These are phyloP conservation scores for Arachis stenosperma DNA, from an alignment of 306 rosid species.

Conservation along the genomic window DNA sequence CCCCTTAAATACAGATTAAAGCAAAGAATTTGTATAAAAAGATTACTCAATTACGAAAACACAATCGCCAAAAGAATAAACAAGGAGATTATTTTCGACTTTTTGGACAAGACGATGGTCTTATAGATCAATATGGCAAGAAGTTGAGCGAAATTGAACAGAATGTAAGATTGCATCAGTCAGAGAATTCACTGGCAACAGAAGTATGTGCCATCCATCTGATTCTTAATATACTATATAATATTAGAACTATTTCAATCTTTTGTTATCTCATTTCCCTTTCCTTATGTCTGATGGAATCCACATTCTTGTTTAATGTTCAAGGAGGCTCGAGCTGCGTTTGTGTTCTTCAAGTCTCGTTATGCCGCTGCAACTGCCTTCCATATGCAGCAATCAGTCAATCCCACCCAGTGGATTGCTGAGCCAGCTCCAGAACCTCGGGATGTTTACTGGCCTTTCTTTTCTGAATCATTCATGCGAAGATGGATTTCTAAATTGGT, in stretches of 20 bases:
- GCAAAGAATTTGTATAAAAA: slow-evolving; percentile 58
- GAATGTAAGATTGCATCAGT: slow-evolving; percentile 67
- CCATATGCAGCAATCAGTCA: slow-evolving; percentile 76
- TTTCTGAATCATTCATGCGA: slow-evolving; percentile 77
- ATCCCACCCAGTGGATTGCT: slow-evolving; percentile 85
- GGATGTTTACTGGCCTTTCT: slow-evolving; percentile 98
- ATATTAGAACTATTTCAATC: background rate
- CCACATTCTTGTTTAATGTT: slow-evolving; percentile 36
- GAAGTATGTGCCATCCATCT: slow-evolving; percentile 68
- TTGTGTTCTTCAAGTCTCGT: slow-evolving; percentile 87
- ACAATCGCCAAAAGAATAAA: slow-evolving; percentile 40
- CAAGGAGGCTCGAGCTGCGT: slow-evolving; percentile 88
- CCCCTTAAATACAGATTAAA: slow-evolving; percentile 55
- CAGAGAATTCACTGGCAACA: slow-evolving; percentile 66
- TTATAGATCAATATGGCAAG: slow-evolving; percentile 67
- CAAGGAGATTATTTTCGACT: slow-evolving; percentile 54
- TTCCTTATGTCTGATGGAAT: slow-evolving; percentile 22
- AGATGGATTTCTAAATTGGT: slow-evolving; percentile 93
- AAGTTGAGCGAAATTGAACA: slow-evolving; percentile 72
- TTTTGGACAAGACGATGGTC: slow-evolving; percentile 56
- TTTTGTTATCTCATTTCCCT: slow-evolving; percentile 22
- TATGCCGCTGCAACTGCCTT: slow-evolving; percentile 78
- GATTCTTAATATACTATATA: background rate
- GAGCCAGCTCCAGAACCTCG: slow-evolving; percentile 91
- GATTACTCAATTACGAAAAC: slow-evolving; percentile 55